Evolutionary conservation across 2,329 filamentous ascomycete genomes (phyloP).

Genomic region (Dactylellina leptospora): DNA sequence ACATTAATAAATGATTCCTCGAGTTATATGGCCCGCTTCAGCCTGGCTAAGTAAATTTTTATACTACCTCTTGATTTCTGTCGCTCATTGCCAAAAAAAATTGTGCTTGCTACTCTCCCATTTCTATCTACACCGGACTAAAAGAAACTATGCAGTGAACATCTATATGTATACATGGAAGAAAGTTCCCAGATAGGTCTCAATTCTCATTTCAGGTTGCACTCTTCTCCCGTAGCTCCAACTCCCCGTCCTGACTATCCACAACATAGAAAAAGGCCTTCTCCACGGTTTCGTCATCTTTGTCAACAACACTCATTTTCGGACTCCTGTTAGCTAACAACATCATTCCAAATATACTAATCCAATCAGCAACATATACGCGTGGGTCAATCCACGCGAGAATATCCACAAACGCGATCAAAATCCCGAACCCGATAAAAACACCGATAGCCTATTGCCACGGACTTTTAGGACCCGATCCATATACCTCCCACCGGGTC

Average conservation of each 20-base stretch:
- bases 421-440: background rate
- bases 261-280: background rate
- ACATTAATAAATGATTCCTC: no score
- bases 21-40: no score
- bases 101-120: no score
- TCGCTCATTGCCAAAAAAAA: no score
- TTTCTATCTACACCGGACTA: no score
- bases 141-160: no score
- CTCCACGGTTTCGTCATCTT: background rate
- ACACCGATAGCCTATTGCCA: constrained; percentile 9
- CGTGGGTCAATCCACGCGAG: background rate
- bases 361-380: constrained; percentile 4
- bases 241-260: background rate
- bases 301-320: background rate
- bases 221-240: background rate
- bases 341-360: constrained; percentile 2
- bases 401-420: constrained; percentile 5
- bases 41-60: no score
- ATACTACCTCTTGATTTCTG: no score
- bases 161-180: no score
- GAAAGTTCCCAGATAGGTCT: no score
- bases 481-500: constrained; percentile 16
- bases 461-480: background rate
- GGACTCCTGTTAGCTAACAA: constrained; percentile 6
- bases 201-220: background rate